A percentile compares a stretch with the other conserved stretches of the same genome.
These are phyloP conservation scores for Annulohypoxylon moriforme DNA, from an alignment of 495 filamentous ascomycete genomes.

Conservation along the genomic window DNA sequence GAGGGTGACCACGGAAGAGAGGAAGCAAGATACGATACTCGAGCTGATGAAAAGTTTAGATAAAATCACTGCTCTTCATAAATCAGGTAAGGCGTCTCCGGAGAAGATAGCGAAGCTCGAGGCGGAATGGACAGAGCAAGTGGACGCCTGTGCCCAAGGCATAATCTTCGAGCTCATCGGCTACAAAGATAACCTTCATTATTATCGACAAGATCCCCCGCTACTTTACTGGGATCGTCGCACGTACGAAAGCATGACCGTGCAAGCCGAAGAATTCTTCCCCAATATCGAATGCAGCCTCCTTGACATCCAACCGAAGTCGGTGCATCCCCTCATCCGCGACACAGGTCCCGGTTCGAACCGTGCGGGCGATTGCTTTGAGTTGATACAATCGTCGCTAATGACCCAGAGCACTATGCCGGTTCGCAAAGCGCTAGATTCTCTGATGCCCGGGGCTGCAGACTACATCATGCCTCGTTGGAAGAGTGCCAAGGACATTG, in stretches of 20 bases:
- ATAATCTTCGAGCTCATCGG: conserved; percentile 43
- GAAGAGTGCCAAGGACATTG: conserved; percentile 53
- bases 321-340: conserved; percentile 49
- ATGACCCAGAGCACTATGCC: conserved; percentile 30
- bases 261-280: conserved; percentile 66
- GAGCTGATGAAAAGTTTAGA: conserved; percentile 41
- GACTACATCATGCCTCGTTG: conserved; percentile 56
- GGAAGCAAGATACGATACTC: conserved; percentile 38
- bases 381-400: conserved; percentile 49
- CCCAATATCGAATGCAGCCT: conserved; percentile 56
- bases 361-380: conserved; percentile 52
- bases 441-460: conserved; percentile 52
- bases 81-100: conserved; percentile 17
- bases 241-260: conserved; percentile 65
- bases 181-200: conserved; percentile 60
- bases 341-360: conserved; percentile 49
- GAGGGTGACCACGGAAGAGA: conserved; percentile 44
- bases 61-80: conserved; percentile 29
- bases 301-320: conserved; percentile 61
- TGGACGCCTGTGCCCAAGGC: conserved; percentile 23
- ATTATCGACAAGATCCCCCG: conserved; percentile 57
- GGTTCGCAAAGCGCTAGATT: conserved; percentile 42
- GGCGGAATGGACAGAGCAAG: conserved; percentile 30
- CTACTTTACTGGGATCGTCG: conserved; percentile 73
- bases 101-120: conserved; percentile 25